Evolutionary conservation across 2,329 filamentous ascomycete species (phyloP).

Genomic region (Fusarium concolor): DNA sequence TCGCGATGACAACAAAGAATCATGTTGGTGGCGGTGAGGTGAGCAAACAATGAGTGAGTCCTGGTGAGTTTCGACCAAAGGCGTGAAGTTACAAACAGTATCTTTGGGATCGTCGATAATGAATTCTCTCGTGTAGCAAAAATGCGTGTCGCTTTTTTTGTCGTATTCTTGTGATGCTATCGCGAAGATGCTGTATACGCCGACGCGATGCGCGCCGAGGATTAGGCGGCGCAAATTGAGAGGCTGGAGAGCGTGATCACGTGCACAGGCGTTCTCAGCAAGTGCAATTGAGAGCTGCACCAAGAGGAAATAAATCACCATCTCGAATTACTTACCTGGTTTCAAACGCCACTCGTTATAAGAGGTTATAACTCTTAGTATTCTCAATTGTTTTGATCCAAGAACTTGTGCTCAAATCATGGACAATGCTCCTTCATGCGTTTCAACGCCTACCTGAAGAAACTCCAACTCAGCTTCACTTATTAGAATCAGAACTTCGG

Average conservation of each 20-base stretch:
- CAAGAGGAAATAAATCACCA: too few relatives aligned
- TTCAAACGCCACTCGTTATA: too few relatives aligned
- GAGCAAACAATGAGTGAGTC: slow-evolving; percentile 12
- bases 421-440: too few relatives aligned
- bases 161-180: slow-evolving; percentile 39
- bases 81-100: not conserved
- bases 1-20: slow-evolving; percentile 43
- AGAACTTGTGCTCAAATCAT: too few relatives aligned
- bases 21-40: slow-evolving; percentile 43
- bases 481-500: not conserved
- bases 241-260: slow-evolving; percentile 45
- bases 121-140: not conserved
- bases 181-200: slow-evolving; percentile 44
- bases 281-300: not conserved
- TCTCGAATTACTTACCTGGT: too few relatives aligned
- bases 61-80: not conserved
- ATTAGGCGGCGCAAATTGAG: slow-evolving; percentile 51
- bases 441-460: too few relatives aligned
- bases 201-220: slow-evolving; percentile 51
- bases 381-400: not conserved
- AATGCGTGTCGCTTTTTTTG: slow-evolving; percentile 25
- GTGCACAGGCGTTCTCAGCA: slow-evolving; percentile 33
- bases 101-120: not conserved
- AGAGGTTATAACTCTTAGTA: too few relatives aligned
- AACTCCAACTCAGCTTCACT: not conserved